Evolutionary conservation across 169 alveolate species (phyloP).

Genomic region (Plasmodium fragile): DNA sequence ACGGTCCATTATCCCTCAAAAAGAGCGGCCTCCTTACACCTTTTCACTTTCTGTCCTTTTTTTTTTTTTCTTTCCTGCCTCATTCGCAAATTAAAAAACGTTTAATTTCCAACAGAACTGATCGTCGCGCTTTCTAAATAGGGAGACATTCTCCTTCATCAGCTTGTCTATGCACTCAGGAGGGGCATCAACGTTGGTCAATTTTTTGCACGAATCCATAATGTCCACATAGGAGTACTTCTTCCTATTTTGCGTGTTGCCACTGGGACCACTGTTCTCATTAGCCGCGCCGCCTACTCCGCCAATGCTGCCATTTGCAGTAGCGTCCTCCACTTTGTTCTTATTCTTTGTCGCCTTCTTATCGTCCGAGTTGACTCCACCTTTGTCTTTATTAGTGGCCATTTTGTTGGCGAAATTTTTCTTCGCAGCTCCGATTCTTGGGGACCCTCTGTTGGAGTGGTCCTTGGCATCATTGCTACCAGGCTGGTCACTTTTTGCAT

Average conservation of each 20-base stretch:
- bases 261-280: not conserved
- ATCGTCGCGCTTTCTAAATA: slow-evolving; percentile 72
- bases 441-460: not conserved
- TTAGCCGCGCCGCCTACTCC: not conserved
- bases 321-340: slow-evolving; percentile 17
- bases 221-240: slow-evolving; percentile 72
- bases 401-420: not conserved
- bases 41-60: not conserved
- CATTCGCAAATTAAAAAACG: slow-evolving; percentile 24
- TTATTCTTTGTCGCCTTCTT: slow-evolving; percentile 21
- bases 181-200: slow-evolving; percentile 59
- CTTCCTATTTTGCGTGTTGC: slow-evolving; percentile 39
- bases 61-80: not conserved
- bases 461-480: slow-evolving; percentile 12
- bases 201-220: slow-evolving; percentile 72
- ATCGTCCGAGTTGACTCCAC: slow-evolving; percentile 24
- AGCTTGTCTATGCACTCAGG: slow-evolving; percentile 75
- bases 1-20: not conserved
- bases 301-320: not conserved
- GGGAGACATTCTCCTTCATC: slow-evolving; percentile 75
- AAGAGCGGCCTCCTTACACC: not conserved
- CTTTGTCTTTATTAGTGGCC: slow-evolving; percentile 14
- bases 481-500: not conserved
- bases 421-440: not conserved
- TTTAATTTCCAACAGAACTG: slow-evolving; percentile 72